These are phyloP conservation scores for Claviceps sp. DNA, from an alignment of 2,329 filamentous ascomycete genomes.

Conservation along the genomic window DNA sequence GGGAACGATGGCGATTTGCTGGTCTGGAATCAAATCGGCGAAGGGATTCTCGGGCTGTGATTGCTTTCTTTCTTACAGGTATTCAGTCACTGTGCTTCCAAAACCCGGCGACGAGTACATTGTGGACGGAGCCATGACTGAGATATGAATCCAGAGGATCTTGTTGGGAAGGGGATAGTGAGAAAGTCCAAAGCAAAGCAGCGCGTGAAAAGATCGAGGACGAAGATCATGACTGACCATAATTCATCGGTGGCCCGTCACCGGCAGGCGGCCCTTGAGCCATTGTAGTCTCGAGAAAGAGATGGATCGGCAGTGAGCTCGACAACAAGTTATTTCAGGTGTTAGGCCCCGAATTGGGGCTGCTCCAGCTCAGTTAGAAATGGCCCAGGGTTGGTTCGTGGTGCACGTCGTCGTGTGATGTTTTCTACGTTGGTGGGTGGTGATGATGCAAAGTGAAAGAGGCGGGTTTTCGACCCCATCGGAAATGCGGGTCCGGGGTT, in stretches of 20 bases:
- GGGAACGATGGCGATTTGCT: constrained; percentile 75
- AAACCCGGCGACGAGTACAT: background rate
- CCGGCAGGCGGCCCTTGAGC: constrained; percentile 10
- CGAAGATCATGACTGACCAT: constrained; percentile 15
- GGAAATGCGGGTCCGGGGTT: too few species aligned
- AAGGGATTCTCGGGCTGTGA: constrained; percentile 87
- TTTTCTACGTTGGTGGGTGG: background rate
- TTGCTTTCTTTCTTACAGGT: constrained; percentile 49
- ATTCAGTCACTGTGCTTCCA: constrained; percentile 43
- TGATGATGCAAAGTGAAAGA: background rate
- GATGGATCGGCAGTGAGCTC: background rate
- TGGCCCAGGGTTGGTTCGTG: too few species aligned
- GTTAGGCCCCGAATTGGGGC: too few species aligned
- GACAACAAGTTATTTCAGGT: background rate
- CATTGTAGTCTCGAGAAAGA: constrained; percentile 9
- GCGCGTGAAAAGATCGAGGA: background rate
- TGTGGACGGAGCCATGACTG: background rate
- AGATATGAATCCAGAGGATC: too few species aligned
- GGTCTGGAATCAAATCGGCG: constrained; percentile 71
- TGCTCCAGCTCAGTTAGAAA: too few species aligned
- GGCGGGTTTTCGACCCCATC: background rate
- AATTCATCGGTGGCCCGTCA: constrained; percentile 11
- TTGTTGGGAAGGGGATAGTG: background rate
- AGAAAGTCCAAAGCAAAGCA: background rate
- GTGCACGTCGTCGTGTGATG: too few species aligned